Conservation (phyloP, 2,329 filamentous ascomycete genomes). For the Herpotrichia juniperi region DNA sequence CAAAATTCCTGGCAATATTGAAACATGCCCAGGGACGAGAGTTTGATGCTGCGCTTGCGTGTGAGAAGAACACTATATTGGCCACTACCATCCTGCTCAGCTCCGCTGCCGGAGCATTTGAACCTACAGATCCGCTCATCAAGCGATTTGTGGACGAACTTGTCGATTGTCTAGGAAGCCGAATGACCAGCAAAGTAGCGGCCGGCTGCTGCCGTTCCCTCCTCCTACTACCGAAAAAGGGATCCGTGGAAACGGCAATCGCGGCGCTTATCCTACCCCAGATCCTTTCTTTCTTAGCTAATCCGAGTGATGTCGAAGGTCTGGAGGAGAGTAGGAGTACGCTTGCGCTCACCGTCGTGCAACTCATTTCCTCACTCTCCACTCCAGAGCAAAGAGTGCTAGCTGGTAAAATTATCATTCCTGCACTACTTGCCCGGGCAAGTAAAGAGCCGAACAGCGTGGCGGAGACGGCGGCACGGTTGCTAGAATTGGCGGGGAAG, state of each 20-base stretch:
- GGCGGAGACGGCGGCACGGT: constrained; percentile 72
- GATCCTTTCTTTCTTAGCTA: constrained; percentile 75
- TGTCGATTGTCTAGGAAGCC: constrained; percentile 80
- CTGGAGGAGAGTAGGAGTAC: constrained; percentile 75
- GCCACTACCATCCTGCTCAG: constrained; percentile 90
- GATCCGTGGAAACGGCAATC: constrained; percentile 61
- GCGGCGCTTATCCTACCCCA: constrained; percentile 76
- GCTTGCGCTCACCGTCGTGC: constrained; percentile 75
- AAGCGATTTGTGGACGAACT: constrained; percentile 78
- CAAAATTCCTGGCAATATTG: constrained; percentile 81
- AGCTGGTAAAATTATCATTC: constrained; percentile 78
- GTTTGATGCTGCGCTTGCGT: constrained; percentile 76
- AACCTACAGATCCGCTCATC: constrained; percentile 76
- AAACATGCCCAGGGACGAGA: constrained; percentile 78
- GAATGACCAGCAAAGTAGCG: constrained; percentile 86
- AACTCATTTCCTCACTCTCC: constrained; percentile 63
- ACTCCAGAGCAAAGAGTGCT: constrained; percentile 46
- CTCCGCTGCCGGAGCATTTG: constrained; percentile 74
- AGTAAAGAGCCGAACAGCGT: constrained; percentile 64
- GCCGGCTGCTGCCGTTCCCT: constrained; percentile 88
- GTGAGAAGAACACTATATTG: constrained; percentile 91
- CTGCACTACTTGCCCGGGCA: constrained; percentile 76
- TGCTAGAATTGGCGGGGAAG: constrained; percentile 80
- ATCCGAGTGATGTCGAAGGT: constrained; percentile 70
- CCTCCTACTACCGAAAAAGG: constrained; percentile 66